These are phyloP conservation scores for Anisogramma anomala DNA, from an alignment of 2,329 filamentous ascomycete species.

Conservation along the genomic window DNA sequence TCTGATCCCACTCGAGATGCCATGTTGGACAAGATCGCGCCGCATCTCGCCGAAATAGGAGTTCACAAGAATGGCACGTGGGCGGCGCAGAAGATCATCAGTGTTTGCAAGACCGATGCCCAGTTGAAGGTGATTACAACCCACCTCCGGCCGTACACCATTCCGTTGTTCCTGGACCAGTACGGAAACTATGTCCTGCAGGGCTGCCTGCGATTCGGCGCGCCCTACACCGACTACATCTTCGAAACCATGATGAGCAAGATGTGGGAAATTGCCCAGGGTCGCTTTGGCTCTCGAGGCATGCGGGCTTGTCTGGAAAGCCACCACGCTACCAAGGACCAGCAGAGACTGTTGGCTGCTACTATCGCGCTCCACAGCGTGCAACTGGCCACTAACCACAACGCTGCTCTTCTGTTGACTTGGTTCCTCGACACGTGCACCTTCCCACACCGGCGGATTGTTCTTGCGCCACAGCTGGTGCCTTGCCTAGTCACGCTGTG, in stretches of 20 bases:
- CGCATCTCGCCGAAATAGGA: slow-evolving; percentile 90
- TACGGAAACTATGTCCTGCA: slow-evolving; percentile 98
- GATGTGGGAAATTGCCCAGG: slow-evolving; percentile 89
- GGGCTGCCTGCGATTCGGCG: slow-evolving; percentile 83
- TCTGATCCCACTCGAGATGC: slow-evolving; percentile 80
- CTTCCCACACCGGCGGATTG: slow-evolving; percentile 80
- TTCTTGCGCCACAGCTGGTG: slow-evolving; percentile 82
- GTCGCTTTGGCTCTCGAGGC: slow-evolving; percentile 84
- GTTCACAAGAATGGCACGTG: slow-evolving; percentile 99
- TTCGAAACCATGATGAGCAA: slow-evolving; percentile 93
- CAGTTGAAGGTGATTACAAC: slow-evolving; percentile 82
- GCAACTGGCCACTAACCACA: slow-evolving; percentile 89
- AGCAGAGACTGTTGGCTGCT: slow-evolving; percentile 88
- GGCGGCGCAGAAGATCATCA: slow-evolving; percentile 98
- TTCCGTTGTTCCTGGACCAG: slow-evolving; percentile 90
- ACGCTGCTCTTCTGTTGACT: slow-evolving; percentile 83
- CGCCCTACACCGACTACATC: slow-evolving; percentile 88
- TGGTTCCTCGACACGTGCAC: slow-evolving; percentile 99
- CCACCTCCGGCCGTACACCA: slow-evolving; percentile 70
- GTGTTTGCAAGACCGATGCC: slow-evolving; percentile 73
- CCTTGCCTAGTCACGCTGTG: slow-evolving; percentile 90
- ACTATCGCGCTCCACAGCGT: slow-evolving; percentile 95
- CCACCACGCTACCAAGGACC: slow-evolving; percentile 87
- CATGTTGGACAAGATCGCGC: slow-evolving; percentile 79
- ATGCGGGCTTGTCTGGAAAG: slow-evolving; percentile 97